phyloP scores from a whole-genome alignment of 2,329 filamentous ascomycete species.

The Trichoderma sp. region DNA sequence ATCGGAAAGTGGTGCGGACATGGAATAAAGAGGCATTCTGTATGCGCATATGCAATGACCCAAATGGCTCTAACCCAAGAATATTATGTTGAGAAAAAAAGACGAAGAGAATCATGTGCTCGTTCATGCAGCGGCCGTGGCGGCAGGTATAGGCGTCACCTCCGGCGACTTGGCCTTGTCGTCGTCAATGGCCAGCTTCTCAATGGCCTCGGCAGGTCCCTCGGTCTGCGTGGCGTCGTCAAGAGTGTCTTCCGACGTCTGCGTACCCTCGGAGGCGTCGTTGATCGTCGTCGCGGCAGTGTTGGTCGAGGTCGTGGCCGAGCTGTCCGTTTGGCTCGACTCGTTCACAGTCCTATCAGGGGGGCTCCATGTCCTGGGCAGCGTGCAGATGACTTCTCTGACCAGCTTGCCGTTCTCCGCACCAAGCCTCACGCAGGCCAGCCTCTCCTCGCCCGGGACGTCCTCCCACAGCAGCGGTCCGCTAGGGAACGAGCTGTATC shows the following conservation, averaged over 20 bases:
- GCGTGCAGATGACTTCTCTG: conserved; percentile 53
- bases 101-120: conserved; percentile 5
- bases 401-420: conserved; percentile 49
- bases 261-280: conserved; percentile 36
- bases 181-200: conserved; percentile 40
- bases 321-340: conserved; percentile 24
- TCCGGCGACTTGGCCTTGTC: conserved; percentile 30
- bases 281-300: conserved; percentile 17
- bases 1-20: not conserved
- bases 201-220: conserved; percentile 36
- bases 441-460: conserved; percentile 48
- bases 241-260: conserved; percentile 30
- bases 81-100: not conserved
- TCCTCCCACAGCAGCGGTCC: conserved; percentile 62
- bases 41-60: conserved; percentile 22
- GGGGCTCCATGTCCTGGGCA: conserved; percentile 47
- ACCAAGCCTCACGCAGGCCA: conserved; percentile 59
- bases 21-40: conserved; percentile 23
- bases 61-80: conserved; percentile 10
- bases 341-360: conserved; percentile 11
- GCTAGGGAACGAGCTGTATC: conserved; percentile 54
- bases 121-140: conserved; percentile 16
- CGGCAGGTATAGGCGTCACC: conserved; percentile 14
- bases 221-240: conserved; percentile 38
- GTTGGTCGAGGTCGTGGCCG: conserved; percentile 16